Evolutionary conservation across 2,329 filamentous ascomycete genomes (phyloP), one percentile per base, ranked within the genome.

Genomic region (Colletotrichum tabaci): DNA sequence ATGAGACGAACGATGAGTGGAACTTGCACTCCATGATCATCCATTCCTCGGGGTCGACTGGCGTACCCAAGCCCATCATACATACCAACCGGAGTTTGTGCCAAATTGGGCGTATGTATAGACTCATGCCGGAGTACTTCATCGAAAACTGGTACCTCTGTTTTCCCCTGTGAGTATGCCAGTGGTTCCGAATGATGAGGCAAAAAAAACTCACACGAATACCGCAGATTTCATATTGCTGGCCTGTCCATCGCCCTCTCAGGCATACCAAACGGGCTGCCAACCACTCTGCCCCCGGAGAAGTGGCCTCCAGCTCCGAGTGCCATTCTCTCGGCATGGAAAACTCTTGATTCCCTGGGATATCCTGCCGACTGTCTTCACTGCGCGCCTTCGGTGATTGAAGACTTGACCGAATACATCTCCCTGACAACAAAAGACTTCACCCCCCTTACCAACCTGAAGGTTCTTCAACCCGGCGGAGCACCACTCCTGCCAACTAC

Each of bases 101-200:
- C 8, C 67, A 71, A 3, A 71, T 71, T 18, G 67, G 38, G 0
- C 50, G 67, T 12, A 71, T 71, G 50, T 71, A 71, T 50, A 61
- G 67, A 1, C 50, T 66, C 2, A n/a, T 71, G 0, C 67, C 67
- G 4, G 67, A 71, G 3, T 71, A 67, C 42, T 61, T 50, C 21
- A 52, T 71, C 8, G 63, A 67, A 49, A 71, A 71, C 15, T 71
- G 67, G 67, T 71, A 71, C 56, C 63, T 71, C 18, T 71, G 67
- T 23, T 71, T 71, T 2, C 67, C 67, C 1, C 23, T 71, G 67
- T 67, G 5, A 16, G 67, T 1, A 7, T 10, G 1, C 21, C 12
- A 50, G 10, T 3, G 6, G 3, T 18, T 12, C 18, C 1, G 16
- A 13, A 8, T 2, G 2, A 9, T 0, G 13, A 35, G 4, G 7